Evolutionary conservation across 169 alveolate species (phyloP).

Genomic region (Eimeria nieschulzi): DNA sequence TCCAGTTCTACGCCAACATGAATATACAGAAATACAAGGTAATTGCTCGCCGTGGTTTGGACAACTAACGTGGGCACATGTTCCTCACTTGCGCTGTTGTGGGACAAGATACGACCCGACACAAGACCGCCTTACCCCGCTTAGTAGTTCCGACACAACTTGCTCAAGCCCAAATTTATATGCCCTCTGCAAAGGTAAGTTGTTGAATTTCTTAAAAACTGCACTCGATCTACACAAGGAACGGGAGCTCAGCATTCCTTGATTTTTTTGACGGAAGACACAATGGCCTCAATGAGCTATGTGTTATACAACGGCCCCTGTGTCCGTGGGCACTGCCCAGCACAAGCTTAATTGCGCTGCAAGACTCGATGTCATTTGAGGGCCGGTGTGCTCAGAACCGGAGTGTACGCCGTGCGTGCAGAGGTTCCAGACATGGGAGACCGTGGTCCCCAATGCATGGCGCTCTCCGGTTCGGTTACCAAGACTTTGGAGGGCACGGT

Average conservation of each 20-base stretch:
- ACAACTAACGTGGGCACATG: no score
- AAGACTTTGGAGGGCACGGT: constrained; percentile 36
- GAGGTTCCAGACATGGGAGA: not conserved
- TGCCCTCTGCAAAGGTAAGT: constrained; percentile 52
- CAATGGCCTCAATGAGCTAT: no score
- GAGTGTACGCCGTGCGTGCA: not conserved
- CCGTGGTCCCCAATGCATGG: constrained; percentile 57
- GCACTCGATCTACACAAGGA: no score
- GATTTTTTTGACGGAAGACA: no score
- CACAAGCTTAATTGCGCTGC: no score
- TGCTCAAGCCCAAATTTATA: constrained; percentile 12
- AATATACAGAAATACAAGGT: no score
- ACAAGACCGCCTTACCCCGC: not conserved
- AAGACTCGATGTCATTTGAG: no score
- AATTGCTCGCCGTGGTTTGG: no score
- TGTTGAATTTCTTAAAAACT: not conserved
- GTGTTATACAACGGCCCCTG: no score
- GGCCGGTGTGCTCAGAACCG: not conserved
- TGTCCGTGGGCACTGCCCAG: no score
- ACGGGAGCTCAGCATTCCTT: no score
- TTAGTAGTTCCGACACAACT: not conserved
- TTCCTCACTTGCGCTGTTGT: not conserved
- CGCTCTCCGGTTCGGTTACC: not conserved
- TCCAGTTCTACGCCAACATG: no score
- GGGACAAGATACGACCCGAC: constrained; percentile 16